Evolutionary conservation across 345 rosid species (phyloP).

Genomic region (Eucalyptus urophylla): DNA sequence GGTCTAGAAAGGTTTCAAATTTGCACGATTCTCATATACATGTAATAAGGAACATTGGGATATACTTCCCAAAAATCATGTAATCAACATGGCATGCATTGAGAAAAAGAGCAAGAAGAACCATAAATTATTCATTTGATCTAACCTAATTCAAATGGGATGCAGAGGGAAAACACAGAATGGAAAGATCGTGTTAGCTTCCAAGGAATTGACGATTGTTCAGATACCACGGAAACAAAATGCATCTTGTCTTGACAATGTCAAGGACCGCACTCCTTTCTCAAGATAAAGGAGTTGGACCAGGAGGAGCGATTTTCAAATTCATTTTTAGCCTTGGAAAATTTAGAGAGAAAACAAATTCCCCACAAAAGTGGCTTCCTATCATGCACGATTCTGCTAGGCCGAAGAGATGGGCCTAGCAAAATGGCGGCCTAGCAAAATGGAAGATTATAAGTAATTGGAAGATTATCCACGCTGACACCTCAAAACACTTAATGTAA

Average conservation of each 20-base stretch:
- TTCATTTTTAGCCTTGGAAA: neutral
- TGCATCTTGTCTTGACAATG: neutral
- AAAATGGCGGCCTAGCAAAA: too few species aligned
- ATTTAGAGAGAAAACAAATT: neutral
- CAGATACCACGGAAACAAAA: neutral
- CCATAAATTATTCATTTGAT: neutral
- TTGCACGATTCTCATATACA: neutral
- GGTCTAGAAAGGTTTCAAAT: neutral
- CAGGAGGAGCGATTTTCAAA: neutral
- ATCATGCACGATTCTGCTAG: neutral
- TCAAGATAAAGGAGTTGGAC: neutral
- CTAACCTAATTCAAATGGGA: neutral
- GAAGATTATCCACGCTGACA: neutral
- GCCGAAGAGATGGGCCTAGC: too few species aligned
- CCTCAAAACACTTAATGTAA: neutral
- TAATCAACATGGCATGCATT: neutral
- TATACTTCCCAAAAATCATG: neutral
- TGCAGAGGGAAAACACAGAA: neutral
- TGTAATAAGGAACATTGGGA: neutral
- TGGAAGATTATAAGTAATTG: too few species aligned
- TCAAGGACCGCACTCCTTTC: slow-evolving; percentile 15
- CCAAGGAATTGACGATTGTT: neutral
- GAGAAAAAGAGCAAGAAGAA: neutral
- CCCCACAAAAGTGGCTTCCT: neutral
- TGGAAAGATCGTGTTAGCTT: neutral